These are phyloP conservation scores for Populus pruinosa DNA, from an alignment of 345 rosid species.

Conservation along the genomic window DNA sequence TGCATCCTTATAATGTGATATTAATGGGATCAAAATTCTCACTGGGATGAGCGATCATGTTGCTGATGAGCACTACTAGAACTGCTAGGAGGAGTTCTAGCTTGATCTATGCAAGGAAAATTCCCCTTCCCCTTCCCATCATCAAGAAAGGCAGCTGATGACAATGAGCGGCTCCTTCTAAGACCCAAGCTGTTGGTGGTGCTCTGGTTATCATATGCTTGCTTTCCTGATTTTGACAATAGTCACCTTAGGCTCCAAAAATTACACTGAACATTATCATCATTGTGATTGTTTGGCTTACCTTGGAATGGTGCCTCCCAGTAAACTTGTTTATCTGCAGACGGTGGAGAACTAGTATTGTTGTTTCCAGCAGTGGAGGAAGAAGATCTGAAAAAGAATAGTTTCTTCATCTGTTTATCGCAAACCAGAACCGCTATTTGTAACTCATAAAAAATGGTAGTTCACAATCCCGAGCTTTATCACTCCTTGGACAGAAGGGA, in stretches of 20 bases:
- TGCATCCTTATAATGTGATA: background rate
- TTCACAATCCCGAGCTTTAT: constrained; percentile 8
- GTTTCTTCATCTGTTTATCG: constrained; percentile 63
- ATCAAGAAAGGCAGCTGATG: constrained; percentile 62
- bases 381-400: constrained; percentile 75
- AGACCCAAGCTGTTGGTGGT: constrained; percentile 41
- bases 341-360: constrained; percentile 30
- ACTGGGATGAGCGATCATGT: constrained; percentile 49
- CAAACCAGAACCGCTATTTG: constrained; percentile 12
- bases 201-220: constrained; percentile 42
- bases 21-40: constrained; percentile 19
- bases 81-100: constrained; percentile 38
- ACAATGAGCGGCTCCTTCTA: constrained; percentile 76
- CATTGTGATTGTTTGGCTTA: constrained; percentile 32
- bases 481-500: constrained; percentile 18
- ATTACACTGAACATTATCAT: constrained; percentile 33
- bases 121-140: constrained; percentile 35
- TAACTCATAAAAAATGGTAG: constrained; percentile 18
- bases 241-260: constrained; percentile 35
- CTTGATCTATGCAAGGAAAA: constrained; percentile 36
- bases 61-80: constrained; percentile 26
- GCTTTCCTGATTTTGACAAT: constrained; percentile 48
- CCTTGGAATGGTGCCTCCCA: constrained; percentile 38
- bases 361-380: constrained; percentile 40
- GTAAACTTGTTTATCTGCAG: constrained; percentile 44